Base-by-base conservation (phyloP, 495 filamentous ascomycete genomes). In the Penicillium fimorum region DNA sequence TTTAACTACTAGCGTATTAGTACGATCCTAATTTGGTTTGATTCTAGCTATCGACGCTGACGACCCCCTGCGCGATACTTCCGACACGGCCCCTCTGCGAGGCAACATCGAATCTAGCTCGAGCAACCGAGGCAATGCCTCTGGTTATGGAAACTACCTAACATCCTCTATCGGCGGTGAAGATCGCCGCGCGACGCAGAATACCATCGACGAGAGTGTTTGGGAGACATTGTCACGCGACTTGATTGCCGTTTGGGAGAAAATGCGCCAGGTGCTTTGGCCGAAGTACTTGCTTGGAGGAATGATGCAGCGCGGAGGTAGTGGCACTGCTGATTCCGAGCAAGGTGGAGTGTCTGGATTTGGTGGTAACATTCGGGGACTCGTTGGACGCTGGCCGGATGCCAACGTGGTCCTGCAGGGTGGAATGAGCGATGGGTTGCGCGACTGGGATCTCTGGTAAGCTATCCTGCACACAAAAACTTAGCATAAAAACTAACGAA, bases 191-290 rank as follows among this genome's bases (percentile, higher is more conserved):
- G 92, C 95, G 40, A 84, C 91, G 12, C 84, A 84, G 54, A 95
- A 94, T 75, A 99, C 94, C 43, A 95, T 99, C 71, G 95, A 97
- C 73, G 94, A 99, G 73, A 89, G 81, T 9, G 94, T 97, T 46
- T 97, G 93, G 94, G 87, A 92, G 29, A 99, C 94, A 12, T 76
- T 99, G 54, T 88, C 87, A 41, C 87, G 94, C 53, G 94, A 99
- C 70, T 76, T 97, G 64, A 70, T 92, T 17, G 94, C 92, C 40
- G 90, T 97, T 25, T 97, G 94, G 91, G 86, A 88, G 74, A 97
- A 97, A 80, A 91, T 97, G 90, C 85, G 87, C 72, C 93, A 95
- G 74, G 94, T 98, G n/a, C 83, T 98, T 47, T 98, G 90, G 73
- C 94, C 94, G 4, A 93, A 94, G 66, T 96, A 96, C 76, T 79